Conservation (phyloP, 2,329 filamentous ascomycete genomes). For the Epichloe hybrida region DNA sequence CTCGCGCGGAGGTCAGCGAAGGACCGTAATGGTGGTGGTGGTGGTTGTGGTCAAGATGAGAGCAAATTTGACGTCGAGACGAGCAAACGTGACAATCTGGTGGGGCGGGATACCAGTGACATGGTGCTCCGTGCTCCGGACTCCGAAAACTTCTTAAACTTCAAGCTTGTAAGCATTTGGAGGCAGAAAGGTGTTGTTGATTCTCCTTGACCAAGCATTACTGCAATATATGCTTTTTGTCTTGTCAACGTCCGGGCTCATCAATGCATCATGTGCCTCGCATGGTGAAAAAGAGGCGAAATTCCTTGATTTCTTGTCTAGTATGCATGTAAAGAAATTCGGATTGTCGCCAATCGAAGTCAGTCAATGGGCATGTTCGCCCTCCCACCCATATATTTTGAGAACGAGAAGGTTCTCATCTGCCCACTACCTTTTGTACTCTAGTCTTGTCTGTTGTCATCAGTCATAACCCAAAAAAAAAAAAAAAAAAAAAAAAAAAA, state of each 20-base stretch:
- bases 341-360: not conserved
- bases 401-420: not conserved
- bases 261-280: not conserved
- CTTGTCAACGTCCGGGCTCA: too few species aligned
- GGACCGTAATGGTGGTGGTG: too few species aligned
- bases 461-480: slow-evolving; percentile 3
- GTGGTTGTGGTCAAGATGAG: too few species aligned
- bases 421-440: not conserved
- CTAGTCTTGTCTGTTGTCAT: slow-evolving; percentile 4
- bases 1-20: too few species aligned
- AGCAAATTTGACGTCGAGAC: too few species aligned
- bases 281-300: not conserved
- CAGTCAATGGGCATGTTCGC: not conserved
- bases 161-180: too few species aligned
- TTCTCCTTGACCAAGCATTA: too few species aligned
- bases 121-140: too few species aligned
- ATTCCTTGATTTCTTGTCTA: not conserved
- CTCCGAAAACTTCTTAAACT: too few species aligned
- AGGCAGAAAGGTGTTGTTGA: too few species aligned
- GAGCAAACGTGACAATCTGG: too few species aligned
- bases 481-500: not conserved
- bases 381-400: not conserved
- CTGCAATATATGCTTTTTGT: not conserved
- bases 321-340: not conserved
- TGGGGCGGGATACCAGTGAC: too few species aligned